Evolutionary conservation across 2,329 filamentous ascomycete species (phyloP).

Genomic region (Neopestalotiopsis sp.): DNA sequence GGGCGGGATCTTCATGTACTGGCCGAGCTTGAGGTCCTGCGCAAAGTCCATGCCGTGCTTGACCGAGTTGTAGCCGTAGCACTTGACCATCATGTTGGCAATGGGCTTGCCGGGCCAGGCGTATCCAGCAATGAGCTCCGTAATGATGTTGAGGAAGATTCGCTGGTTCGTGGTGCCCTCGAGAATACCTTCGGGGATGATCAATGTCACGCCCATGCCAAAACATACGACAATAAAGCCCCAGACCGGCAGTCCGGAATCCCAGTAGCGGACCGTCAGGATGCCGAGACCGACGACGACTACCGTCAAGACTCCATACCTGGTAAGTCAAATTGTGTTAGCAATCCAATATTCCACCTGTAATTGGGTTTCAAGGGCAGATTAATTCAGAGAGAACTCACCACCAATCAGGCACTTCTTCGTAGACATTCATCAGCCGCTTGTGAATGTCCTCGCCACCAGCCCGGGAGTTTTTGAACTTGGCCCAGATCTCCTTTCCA

Average conservation of each 20-base stretch:
- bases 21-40: conserved; percentile 38
- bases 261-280: conserved; percentile 30
- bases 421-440: conserved; percentile 42
- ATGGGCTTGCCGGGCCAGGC: conserved; percentile 37
- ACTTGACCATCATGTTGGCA: conserved; percentile 41
- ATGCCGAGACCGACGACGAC: conserved; percentile 40
- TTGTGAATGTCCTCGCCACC: conserved; percentile 43
- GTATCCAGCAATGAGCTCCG: conserved; percentile 39
- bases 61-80: conserved; percentile 39
- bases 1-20: conserved; percentile 40
- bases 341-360: too few relatives aligned
- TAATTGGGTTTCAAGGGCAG: too few relatives aligned
- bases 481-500: conserved; percentile 39
- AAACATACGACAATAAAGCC: conserved; percentile 20
- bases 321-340: too few relatives aligned
- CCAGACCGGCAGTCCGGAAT: conserved; percentile 25
- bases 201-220: conserved; percentile 19
- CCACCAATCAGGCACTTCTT: conserved; percentile 47
- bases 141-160: conserved; percentile 38
- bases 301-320: conserved; percentile 38
- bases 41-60: conserved; percentile 40
- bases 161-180: conserved; percentile 21
- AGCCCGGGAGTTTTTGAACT: conserved; percentile 35
- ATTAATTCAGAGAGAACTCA: too few relatives aligned
- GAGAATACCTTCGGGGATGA: conserved; percentile 19